Evolutionary conservation across 2,329 filamentous ascomycete genomes (phyloP).

Genomic region (Penicillium vulpinum): DNA sequence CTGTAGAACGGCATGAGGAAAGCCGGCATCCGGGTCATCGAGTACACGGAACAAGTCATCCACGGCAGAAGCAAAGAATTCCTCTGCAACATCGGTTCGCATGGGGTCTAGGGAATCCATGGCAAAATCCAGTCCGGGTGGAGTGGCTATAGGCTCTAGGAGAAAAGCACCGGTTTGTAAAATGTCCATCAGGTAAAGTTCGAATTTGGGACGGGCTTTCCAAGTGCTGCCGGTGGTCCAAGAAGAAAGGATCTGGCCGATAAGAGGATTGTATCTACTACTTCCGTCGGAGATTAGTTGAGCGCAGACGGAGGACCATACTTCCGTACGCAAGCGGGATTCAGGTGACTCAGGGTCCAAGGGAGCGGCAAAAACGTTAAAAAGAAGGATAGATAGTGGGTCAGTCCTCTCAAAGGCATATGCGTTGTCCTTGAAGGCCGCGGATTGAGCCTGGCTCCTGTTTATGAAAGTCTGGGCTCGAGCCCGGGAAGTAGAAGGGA

Average conservation of each 20-base stretch:
- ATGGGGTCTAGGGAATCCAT: constrained; percentile 67
- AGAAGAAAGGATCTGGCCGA: constrained; percentile 80
- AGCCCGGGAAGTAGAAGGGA: constrained; percentile 63
- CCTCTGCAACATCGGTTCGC: constrained; percentile 77
- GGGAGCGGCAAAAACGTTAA: constrained; percentile 86
- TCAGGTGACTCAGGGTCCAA: constrained; percentile 78
- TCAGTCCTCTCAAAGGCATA: constrained; percentile 88
- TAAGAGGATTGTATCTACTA: constrained; percentile 73
- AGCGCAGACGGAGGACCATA: constrained; percentile 87
- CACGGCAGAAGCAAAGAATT: constrained; percentile 84
- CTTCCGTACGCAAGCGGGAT: constrained; percentile 73
- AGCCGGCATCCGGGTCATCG: constrained; percentile 81
- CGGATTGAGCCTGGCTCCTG: constrained; percentile 45
- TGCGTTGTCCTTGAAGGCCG: constrained; percentile 73
- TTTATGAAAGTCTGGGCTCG: constrained; percentile 35
- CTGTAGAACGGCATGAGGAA: constrained; percentile 81
- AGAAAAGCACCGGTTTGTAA: constrained; percentile 90
- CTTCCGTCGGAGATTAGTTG: constrained; percentile 76
- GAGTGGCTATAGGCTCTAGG: constrained; percentile 79
- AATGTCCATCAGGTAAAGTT: constrained; percentile 92
- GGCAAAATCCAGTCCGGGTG: constrained; percentile 68
- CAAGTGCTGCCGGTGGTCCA: constrained; percentile 87
- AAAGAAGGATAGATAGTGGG: constrained; percentile 78
- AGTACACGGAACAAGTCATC: constrained; percentile 80
- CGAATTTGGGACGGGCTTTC: constrained; percentile 85